phyloP scores from a whole-genome alignment of 805 yeast genomes.

The Sugiyamaella smithiae region DNA sequence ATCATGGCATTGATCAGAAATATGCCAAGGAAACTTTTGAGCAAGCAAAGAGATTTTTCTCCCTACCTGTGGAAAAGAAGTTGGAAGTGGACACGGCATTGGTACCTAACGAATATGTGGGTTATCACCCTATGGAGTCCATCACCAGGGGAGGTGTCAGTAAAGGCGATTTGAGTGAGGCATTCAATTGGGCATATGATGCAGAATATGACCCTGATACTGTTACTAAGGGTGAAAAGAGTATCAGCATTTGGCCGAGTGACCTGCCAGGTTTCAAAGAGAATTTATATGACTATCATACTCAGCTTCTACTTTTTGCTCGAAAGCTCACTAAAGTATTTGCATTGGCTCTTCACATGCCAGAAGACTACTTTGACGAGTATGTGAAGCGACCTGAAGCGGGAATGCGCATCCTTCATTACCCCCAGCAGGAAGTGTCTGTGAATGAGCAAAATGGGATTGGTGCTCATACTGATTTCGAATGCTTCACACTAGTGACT shows the following conservation, averaged over 20 bases:
- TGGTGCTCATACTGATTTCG: constrained; percentile 63
- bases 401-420: constrained; percentile 53
- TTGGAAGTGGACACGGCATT: constrained; percentile 48
- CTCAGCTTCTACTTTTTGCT: constrained; percentile 45
- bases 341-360: constrained; percentile 54
- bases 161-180: constrained; percentile 57
- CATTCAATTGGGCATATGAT: constrained; percentile 48
- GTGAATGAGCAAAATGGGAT: constrained; percentile 45
- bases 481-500: constrained; percentile 55
- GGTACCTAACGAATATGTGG: constrained; percentile 54
- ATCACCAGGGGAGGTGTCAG: constrained; percentile 55
- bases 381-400: constrained; percentile 39
- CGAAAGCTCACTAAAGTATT: constrained; percentile 45
- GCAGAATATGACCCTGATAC: constrained; percentile 39
- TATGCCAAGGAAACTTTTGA: constrained; percentile 37
- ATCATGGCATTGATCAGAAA: constrained; percentile 45
- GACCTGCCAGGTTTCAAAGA: constrained; percentile 45
- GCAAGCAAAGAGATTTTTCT: constrained; percentile 44
- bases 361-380: constrained; percentile 42
- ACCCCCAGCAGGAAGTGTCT: constrained; percentile 44
- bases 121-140: constrained; percentile 35
- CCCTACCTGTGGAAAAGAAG: constrained; percentile 46
- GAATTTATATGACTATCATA: constrained; percentile 42
- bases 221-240: constrained; percentile 49
- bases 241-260: constrained; percentile 42